Evolutionary conservation across 345 rosid species (phyloP).

Genomic region (Eucalyptus victrix): DNA sequence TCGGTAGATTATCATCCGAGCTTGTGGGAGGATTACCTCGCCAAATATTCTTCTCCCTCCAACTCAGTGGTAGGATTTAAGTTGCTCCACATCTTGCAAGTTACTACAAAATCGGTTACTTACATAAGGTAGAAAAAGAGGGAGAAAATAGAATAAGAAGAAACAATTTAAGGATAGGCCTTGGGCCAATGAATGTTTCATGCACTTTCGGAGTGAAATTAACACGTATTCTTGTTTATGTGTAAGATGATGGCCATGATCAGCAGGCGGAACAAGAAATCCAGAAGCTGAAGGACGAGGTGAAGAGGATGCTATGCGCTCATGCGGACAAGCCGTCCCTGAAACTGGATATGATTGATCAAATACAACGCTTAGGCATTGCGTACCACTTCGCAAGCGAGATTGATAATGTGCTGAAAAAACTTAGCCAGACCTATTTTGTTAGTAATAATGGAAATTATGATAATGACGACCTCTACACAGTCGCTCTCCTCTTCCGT

Average conservation of each 20-base stretch:
- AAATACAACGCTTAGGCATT: slow-evolving; percentile 4
- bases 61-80: not conserved
- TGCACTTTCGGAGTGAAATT: not conserved
- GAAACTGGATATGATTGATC: not conserved
- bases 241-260: not conserved
- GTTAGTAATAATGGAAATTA: not conserved
- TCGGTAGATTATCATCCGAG: not conserved
- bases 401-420: not conserved
- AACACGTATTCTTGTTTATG: not conserved
- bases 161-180: not conserved
- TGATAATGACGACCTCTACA: not conserved
- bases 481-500: slow-evolving; percentile 3
- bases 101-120: not conserved
- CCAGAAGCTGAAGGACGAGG: not conserved
- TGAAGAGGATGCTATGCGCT: not conserved
- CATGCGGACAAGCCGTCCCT: not conserved
- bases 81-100: not conserved
- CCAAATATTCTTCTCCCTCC: not conserved
- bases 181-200: not conserved
- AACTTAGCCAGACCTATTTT: not conserved
- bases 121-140: not conserved
- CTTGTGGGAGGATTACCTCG: not conserved
- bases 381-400: slow-evolving; percentile 6
- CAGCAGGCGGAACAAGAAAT: not conserved
- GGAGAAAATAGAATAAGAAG: not conserved